These are phyloP conservation scores for Lobulomyces angularis DNA, from an alignment of 192 early-diverging fungal genomes.

Conservation along the genomic window DNA sequence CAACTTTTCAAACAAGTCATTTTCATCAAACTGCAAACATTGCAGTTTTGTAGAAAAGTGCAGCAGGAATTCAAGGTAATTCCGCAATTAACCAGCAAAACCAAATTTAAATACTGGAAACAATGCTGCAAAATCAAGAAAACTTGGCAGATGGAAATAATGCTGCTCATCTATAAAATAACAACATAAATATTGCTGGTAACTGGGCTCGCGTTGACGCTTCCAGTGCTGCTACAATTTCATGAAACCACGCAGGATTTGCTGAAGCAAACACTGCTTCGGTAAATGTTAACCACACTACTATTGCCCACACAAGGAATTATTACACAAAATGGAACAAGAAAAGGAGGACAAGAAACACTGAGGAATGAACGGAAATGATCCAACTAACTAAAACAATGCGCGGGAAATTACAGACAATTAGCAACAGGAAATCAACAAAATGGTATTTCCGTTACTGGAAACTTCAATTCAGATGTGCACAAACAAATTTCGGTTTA, in stretches of 20 bases:
- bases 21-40: no score
- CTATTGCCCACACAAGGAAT: not conserved
- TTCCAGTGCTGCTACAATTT: not conserved
- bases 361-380: not conserved
- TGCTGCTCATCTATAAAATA: not conserved
- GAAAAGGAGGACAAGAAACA: not conserved
- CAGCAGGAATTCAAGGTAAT: no score
- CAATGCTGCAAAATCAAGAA: no score
- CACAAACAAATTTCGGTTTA: not conserved
- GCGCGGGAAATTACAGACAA: not conserved
- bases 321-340: not conserved
- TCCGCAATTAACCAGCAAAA: no score
- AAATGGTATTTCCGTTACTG: not conserved
- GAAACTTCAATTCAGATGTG: not conserved
- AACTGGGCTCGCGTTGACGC: not conserved
- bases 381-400: not conserved
- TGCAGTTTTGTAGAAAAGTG: no score
- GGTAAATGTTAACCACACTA: constrained; percentile 1
- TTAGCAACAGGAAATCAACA: not conserved
- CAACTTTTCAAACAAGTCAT: no score
- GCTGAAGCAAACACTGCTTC: not conserved
- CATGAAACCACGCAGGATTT: not conserved
- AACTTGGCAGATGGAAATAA: no score
- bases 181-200: constrained; percentile 1
- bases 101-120: no score